These are phyloP conservation scores for Citrus medica DNA, from an alignment of 345 rosid genomes.

Conservation along the genomic window DNA sequence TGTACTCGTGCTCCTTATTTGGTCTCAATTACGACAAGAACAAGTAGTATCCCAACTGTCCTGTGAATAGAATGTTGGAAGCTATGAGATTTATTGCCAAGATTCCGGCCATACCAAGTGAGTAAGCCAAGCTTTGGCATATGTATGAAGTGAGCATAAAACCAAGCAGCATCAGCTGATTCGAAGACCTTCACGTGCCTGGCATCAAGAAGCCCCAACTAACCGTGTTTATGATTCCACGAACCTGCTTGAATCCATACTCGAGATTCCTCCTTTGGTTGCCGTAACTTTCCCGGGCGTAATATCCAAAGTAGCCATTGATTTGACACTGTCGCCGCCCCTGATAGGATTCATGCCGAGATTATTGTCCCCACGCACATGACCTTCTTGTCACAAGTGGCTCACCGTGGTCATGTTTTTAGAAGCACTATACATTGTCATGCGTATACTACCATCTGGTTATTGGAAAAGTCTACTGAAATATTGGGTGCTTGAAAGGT, in stretches of 20 bases:
- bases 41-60: constrained; percentile 22
- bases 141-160: constrained; percentile 21
- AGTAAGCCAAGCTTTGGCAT: constrained; percentile 22
- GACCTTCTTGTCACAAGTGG: constrained; percentile 28
- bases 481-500: too few species aligned
- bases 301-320: constrained; percentile 21
- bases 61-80: constrained; percentile 9
- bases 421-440: not conserved
- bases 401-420: constrained; percentile 4
- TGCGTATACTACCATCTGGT: constrained; percentile 11
- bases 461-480: too few species aligned
- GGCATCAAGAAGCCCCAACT: not conserved
- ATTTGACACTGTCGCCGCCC: not conserved
- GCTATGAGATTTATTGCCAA: too few species aligned
- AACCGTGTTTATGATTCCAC: too few species aligned
- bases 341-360: not conserved
- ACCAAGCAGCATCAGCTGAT: constrained; percentile 14
- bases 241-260: too few species aligned
- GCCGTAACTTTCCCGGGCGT: not conserved
- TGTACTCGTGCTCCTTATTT: constrained; percentile 25
- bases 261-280: too few species aligned
- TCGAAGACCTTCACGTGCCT: not conserved
- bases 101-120: constrained; percentile 22
- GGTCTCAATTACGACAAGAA: constrained; percentile 26
- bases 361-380: constrained; percentile 1